Base-by-base conservation (phyloP, 1,284 basidiomycete species). In the Fistulinella cinereoalba region DNA sequence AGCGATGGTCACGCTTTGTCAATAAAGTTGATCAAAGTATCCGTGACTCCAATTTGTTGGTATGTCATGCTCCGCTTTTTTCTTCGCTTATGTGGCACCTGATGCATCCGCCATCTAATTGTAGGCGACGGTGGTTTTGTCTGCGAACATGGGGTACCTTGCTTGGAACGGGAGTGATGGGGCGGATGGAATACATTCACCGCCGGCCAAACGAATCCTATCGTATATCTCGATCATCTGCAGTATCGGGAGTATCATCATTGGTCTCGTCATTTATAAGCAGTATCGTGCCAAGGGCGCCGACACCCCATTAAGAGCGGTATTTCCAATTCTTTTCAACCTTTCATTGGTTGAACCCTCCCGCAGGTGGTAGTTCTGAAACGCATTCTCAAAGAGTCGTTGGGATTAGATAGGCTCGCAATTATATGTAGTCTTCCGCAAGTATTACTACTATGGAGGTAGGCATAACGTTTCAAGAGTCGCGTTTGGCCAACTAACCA, bases 201-300 rank as follows among this genome's bases (percentile, higher is more conserved):
- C 65, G 16, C 44, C 52, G 2, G 16, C 51, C 0, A 41, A 36
- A 5, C 62, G 64, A 34, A 66, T 67, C 15, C 16, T 65, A 41
- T n/a, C 54, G 1, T 64, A 66, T n/a, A 47, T 62, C 19, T 67
- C 62, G 15, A 65, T 57, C 40, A 54, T 66, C 24, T 62, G 52
- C 29, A 66, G 46, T 11, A 51, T 49, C 16, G 62, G 65, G 18
- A 64, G 62, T 21, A 67, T 64, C 10, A 51, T 61, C 27, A 42
- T 50, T 6, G 64, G 65, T 44, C 62, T 64, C 4, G 43, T 51
- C 29, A 65, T 64, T 33, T 66, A 52, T 9, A 66, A 64, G 37
- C 65, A 65, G 46, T 64, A 64, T 34, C 62, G 62, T 34, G 65
- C 65, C 29, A 66, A 52, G 22, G 64, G 65, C 4, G 64, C 56